Evolutionary conservation across 192 early-diverging fungal species (phyloP), one percentile per base, ranked within the genome.

Genomic region (Rhizophagus sp.): DNA sequence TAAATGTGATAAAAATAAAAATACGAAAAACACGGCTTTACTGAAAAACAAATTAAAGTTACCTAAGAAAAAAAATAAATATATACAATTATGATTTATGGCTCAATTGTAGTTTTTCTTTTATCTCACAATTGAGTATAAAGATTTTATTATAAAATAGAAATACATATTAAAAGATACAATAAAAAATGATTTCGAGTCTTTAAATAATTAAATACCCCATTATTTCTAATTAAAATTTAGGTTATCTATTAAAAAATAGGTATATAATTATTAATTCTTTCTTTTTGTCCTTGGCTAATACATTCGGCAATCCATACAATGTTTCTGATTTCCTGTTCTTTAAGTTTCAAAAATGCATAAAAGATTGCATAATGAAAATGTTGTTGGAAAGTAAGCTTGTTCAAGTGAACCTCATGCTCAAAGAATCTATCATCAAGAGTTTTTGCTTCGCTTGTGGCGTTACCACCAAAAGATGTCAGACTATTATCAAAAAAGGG

Each of bases 251-350:
- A 77, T 83, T 89, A 97, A 85, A 96, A 97, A 49, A 98, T 95
- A 11, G 94, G 85, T 62, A 97, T 98, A 86, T 97, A 99, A 84
- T 93, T 96, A 85, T 89, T 92, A 87, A 99, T 95, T 81, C 94
- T 90, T 76, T 97, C 96, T 88, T 96, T 97, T 83, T 98, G 97
- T 77, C 95, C 91, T 87, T 97, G 97, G n/a, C 95, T 93, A 83
- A 99, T 98, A 84, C 97, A 98, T 88, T 99, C 97, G 41, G 96
- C 94, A 83, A 99, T 97, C 97, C 97, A 99, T 49, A 97, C 93
- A 87, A 99, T 95, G 83, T 99, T 99, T 57, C 98, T 90, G 75
- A 99, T 95, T 87, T 99, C 97, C 79, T 99, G 98, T 87, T 99
- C 98, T 89, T 97, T 97, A 76, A 99, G 87, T 83, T 96, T 95